Conservation (phyloP, 2,329 filamentous ascomycete species). For the Xenoacremonium recifei region DNA sequence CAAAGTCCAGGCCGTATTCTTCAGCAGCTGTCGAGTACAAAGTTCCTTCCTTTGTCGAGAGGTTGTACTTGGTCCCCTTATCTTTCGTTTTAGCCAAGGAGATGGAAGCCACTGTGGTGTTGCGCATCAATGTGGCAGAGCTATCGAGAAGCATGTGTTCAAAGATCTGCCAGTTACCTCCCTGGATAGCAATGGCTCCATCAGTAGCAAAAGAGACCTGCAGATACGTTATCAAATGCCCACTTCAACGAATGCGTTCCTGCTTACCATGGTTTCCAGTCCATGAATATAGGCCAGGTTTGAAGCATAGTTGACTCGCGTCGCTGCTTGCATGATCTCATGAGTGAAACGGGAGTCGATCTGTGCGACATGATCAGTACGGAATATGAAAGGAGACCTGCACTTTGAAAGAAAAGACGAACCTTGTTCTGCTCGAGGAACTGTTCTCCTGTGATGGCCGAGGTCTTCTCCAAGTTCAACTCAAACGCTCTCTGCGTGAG, state of each 20-base stretch:
- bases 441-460: slow-evolving; percentile 70
- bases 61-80: slow-evolving; percentile 44
- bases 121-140: slow-evolving; percentile 58
- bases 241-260: neutral
- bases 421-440: slow-evolving; percentile 66
- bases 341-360: slow-evolving; percentile 67
- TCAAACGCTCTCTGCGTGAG: slow-evolving; percentile 67
- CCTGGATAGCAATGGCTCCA: slow-evolving; percentile 73
- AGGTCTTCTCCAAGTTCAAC: slow-evolving; percentile 64
- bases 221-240: slow-evolving; percentile 5
- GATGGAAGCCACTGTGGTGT: slow-evolving; percentile 67
- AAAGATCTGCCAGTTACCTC: slow-evolving; percentile 96
- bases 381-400: neutral
- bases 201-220: slow-evolving; percentile 83
- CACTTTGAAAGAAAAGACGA: slow-evolving; percentile 2
- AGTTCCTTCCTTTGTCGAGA: slow-evolving; percentile 36
- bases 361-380: slow-evolving; percentile 31
- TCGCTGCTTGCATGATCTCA: slow-evolving; percentile 87
- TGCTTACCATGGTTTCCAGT: slow-evolving; percentile 74
- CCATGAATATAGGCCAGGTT: slow-evolving; percentile 87
- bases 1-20: slow-evolving; percentile 58
- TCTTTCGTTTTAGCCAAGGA: slow-evolving; percentile 44
- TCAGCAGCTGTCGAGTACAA: slow-evolving; percentile 25
- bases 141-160: slow-evolving; percentile 71
- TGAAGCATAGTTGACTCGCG: slow-evolving; percentile 91